A percentile compares a stretch with the other conserved stretches of the same genome.
Conservation (phyloP, 306 rosid species). For the Purshia tridentata region DNA sequence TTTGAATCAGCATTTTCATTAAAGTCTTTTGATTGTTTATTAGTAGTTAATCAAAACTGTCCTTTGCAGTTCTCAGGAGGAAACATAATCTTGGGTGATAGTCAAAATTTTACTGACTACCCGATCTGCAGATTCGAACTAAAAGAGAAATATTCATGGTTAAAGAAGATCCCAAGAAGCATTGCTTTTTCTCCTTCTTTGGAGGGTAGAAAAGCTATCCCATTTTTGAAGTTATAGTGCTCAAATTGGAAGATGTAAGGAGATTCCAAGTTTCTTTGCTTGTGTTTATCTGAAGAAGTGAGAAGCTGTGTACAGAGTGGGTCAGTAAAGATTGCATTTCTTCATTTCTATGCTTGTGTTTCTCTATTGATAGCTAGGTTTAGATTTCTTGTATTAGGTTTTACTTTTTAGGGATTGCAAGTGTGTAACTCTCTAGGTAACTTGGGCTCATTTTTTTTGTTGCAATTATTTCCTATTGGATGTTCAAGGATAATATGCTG, state of each 20-base stretch:
- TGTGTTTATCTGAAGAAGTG: slow-evolving; percentile 4
- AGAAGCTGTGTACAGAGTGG: slow-evolving; percentile 45
- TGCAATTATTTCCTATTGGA: neutral
- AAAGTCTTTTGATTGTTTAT: neutral
- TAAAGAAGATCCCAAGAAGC: slow-evolving; percentile 86
- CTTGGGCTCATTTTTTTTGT: neutral
- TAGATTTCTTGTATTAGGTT: neutral
- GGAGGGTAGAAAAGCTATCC: slow-evolving; percentile 47
- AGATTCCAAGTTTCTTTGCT: neutral
- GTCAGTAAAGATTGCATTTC: slow-evolving; percentile 22
- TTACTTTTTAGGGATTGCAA: slow-evolving; percentile 1
- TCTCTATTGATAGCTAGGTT: slow-evolving; percentile 23
- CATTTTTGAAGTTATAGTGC: neutral
- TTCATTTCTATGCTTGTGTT: slow-evolving; percentile 20
- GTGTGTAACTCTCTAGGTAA: neutral
- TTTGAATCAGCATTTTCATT: neutral
- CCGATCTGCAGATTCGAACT: too few species aligned
- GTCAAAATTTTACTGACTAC: slow-evolving; percentile 31
- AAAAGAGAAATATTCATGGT: too few species aligned
- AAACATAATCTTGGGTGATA: slow-evolving; percentile 30
- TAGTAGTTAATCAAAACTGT: slow-evolving; percentile 1
- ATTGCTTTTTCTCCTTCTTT: slow-evolving; percentile 91
- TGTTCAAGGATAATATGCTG: slow-evolving; percentile 6
- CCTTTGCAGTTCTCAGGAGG: slow-evolving; percentile 30
- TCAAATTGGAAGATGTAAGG: too few species aligned